Base-by-base conservation (phyloP, 2,329 filamentous ascomycete genomes). In the Pseudogymnoascus sp. region DNA sequence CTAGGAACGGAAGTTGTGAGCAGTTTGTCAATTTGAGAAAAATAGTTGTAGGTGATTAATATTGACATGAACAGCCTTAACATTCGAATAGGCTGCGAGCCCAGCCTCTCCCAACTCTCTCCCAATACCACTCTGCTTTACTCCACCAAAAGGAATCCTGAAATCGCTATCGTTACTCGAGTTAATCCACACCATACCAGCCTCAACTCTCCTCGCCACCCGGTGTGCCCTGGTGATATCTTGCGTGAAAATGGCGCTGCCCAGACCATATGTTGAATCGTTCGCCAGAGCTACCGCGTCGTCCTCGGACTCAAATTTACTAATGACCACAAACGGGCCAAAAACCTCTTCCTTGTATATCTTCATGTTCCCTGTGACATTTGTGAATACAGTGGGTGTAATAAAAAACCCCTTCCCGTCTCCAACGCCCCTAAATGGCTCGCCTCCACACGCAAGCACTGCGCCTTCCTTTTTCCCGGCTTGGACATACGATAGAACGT, bases 401-500 rank as follows among this genome's bases (percentile, higher is more conserved):
- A 89, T 81, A 74, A 86, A 89, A 75, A 87, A 90, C 4, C 86
- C 85, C 0, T 77, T 74, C 7, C 76, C 72, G 22, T 84, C 87
- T 9, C 85, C 85, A 4, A 12, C 9, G 8, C 71, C 70, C 1
- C 76, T 72, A 2, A 79, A 66, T 70, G 80, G 78, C 1, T 84
- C 86, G 11, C 88, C 88, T 16, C 86, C 33, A 4, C 9, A 75
- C 1, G 89, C 75, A 14, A 89, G 73, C 45, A 81, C 82, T 0
- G 83, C 89, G 2, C 88, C 88, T 39, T 82, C 79, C 61, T 79
- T 79, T 61, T 80, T 78, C 2, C 88, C 88, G 71, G 91, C 85
- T 52, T 82, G 79, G 30, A 90, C 83, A 65, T 90, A 85, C 9
- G 9, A 12, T 12, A 35, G 33, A 11, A 35, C 33, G 12, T 12